Conservation (phyloP, 225 moss, liverwort and hornwort species). For the Anthoceros angustus region DNA sequence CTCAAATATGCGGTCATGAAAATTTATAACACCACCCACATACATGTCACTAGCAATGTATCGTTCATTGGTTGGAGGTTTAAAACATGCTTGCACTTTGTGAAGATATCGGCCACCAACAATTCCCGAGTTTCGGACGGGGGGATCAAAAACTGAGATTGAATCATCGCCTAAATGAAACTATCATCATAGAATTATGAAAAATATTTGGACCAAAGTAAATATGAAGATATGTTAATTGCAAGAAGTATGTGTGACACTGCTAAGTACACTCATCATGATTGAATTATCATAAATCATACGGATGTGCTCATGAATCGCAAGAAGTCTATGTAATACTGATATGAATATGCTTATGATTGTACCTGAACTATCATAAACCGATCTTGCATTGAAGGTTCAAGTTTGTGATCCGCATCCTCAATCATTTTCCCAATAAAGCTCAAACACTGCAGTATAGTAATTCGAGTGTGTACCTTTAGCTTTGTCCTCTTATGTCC, state of each 20-base stretch:
- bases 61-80: background rate
- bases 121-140: background rate
- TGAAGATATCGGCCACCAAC: background rate
- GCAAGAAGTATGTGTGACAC: no score
- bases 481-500: background rate
- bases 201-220: no score
- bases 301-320: no score
- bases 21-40: background rate
- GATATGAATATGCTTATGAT: no score
- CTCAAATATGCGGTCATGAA: slow-evolving; percentile 3
- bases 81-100: background rate
- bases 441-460: slow-evolving; percentile 33
- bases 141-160: background rate
- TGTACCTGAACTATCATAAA: slow-evolving; percentile 21
- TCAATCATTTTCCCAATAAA: slow-evolving; percentile 61
- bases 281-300: no score
- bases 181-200: background rate
- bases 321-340: no score
- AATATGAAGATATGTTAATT: no score
- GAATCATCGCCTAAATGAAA: background rate
- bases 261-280: no score
- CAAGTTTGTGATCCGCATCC: slow-evolving; percentile 49
- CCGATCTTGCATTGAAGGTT: slow-evolving; percentile 58
- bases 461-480: background rate
- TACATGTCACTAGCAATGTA: background rate